Percentiles rank a stretch among this genome's conserved stretches.
These are phyloP conservation scores for Salicornia ramosissima DNA, from an alignment of 148 eudicot species.

Conservation along the genomic window DNA sequence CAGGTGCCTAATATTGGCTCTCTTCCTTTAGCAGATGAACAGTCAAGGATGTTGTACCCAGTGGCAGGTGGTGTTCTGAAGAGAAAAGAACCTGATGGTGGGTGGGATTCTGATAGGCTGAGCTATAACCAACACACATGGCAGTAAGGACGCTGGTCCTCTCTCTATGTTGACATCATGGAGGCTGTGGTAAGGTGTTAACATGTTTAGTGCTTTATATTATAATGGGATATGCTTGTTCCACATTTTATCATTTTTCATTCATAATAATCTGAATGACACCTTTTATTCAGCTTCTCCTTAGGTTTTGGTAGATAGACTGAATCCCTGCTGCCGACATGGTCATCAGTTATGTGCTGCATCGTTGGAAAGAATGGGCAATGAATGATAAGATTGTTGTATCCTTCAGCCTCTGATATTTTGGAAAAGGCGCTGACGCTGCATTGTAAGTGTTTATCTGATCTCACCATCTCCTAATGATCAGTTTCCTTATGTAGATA, in stretches of 20 bases:
- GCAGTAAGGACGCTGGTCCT: conserved; percentile 36
- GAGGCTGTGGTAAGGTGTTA: conserved; percentile 23
- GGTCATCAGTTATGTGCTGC: conserved; percentile 22
- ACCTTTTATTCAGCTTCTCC: neutral
- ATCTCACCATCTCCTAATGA: conserved; percentile 21
- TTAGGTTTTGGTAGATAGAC: neutral
- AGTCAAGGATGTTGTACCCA: conserved; percentile 43
- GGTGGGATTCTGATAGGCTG: conserved; percentile 59
- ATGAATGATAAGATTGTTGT: neutral
- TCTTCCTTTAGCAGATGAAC: conserved; percentile 55
- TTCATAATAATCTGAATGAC: neutral
- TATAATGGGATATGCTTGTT: neutral
- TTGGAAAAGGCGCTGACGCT: conserved; percentile 2
- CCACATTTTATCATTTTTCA: neutral
- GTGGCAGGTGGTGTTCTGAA: conserved; percentile 54
- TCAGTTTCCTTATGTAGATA: conserved; percentile 38
- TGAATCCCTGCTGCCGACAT: conserved; percentile 13
- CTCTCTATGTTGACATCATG: conserved; percentile 25
- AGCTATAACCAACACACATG: conserved; percentile 59
- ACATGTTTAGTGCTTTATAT: neutral
- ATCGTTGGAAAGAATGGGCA: conserved; percentile 22
- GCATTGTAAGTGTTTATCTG: conserved; percentile 6
- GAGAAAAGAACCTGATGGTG: conserved; percentile 84
- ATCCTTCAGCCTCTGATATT: conserved; percentile 13
- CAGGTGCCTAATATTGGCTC: conserved; percentile 44